Evolutionary conservation across 768 basidiomycete genomes (phyloP).

Genomic region (Amylocystis lapponica): DNA sequence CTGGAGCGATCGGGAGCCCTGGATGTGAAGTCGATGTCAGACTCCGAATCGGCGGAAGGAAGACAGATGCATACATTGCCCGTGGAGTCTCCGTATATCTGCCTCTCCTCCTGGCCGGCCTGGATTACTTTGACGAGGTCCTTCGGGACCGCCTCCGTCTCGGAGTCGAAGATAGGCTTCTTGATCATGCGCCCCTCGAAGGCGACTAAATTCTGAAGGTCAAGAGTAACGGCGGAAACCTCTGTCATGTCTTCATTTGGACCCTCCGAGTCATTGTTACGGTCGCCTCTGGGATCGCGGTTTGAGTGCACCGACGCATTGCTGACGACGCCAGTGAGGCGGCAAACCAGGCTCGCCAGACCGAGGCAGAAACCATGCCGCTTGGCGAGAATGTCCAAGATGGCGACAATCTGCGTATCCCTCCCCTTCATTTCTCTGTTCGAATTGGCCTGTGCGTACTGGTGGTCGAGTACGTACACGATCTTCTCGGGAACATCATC

Average conservation of each 20-base stretch:
- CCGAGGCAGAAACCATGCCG: conserved; percentile 30
- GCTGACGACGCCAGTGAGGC: conserved; percentile 13
- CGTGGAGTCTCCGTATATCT: conserved; percentile 24
- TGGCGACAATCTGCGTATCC: conserved; percentile 30
- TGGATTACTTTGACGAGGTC: conserved; percentile 11
- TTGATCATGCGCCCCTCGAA: not conserved
- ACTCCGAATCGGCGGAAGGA: not conserved
- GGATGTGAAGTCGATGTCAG: conserved; percentile 1
- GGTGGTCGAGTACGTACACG: conserved; percentile 30
- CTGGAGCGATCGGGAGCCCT: conserved; percentile 17
- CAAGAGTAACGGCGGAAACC: not conserved
- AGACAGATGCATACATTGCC: conserved; percentile 25
- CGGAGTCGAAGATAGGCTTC: not conserved
- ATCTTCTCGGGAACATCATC: conserved; percentile 17
- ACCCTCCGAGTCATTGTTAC: not conserved
- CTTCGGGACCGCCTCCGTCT: not conserved
- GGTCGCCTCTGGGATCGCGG: too few species aligned
- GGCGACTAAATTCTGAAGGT: not conserved
- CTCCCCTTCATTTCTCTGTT: conserved; percentile 31
- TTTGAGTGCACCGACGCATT: too few species aligned
- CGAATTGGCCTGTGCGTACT: conserved; percentile 27
- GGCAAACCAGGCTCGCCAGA: conserved; percentile 31
- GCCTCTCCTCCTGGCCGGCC: conserved; percentile 12
- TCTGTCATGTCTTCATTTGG: conserved; percentile 1
- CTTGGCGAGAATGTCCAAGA: conserved; percentile 28